Evolutionary conservation across 805 yeast genomes (phyloP), one percentile per base, ranked within the genome.

Genomic region (Metschnikowia vanudenii): DNA sequence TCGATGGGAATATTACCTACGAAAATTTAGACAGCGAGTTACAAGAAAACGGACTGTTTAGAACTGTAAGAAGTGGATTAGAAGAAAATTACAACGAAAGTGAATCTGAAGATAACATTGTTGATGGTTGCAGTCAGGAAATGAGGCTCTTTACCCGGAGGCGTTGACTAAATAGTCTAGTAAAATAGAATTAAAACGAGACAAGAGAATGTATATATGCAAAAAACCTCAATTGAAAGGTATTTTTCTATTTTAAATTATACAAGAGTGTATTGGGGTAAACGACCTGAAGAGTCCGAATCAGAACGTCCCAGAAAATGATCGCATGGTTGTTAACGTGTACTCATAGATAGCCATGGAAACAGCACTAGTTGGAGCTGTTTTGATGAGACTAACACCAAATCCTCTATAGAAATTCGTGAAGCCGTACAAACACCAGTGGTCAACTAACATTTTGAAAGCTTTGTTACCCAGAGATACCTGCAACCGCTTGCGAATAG

Each of bases 311-410:
- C 9, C 30, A 19, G 30, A n/a, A 20, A 40, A 6, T 20, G 45
- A 24, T 17, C 41, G 41, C 36, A 39, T 44, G 26, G 36, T n/a
- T 7, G 43, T 28, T 13, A 70, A 41, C 1, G 67, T 50, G 43
- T 64, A 65, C 55, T 85, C 91, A 60, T 81, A 86, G n/a, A 80
- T 69, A 69, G 80, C 81, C 46, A 86, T 69, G 0, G 89, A 78
- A 4, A 85, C 63, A 0, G 88, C 88, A 37, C 82, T 54, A 71
- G 88, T 80, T 0, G 97, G 97, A 0, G 92, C 94, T 12, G 88
- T 79, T 61, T 90, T 90, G 41, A 85, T 46, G 3, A 90, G 52
- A 5, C 95, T 84, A 0, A 89, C 80, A 0, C 79, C 66, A 47
- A 84, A 76, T 0, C 97, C 97, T 43, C 81, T 79, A 64, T 90